phyloP scores from a whole-genome alignment of 768 basidiomycete species.

The Pleurotus tuoliensis region DNA sequence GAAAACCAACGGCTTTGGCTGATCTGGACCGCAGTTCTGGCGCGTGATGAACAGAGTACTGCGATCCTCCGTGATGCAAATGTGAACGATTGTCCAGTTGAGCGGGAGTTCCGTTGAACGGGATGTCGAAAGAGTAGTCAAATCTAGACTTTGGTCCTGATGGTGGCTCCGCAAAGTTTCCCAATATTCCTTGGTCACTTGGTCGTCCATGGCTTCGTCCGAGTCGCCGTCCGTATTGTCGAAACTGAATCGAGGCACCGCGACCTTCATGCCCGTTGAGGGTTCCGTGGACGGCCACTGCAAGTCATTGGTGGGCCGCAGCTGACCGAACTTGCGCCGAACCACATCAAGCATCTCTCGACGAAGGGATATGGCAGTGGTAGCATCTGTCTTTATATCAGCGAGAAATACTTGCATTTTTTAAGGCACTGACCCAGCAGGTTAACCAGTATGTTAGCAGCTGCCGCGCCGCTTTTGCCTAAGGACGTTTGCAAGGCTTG shows the following conservation, averaged over 20 bases:
- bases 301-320: slow-evolving; percentile 53
- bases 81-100: slow-evolving; percentile 82
- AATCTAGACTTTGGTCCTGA: slow-evolving; percentile 37
- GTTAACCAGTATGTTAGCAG: slow-evolving; percentile 49
- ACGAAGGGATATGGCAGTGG: slow-evolving; percentile 72
- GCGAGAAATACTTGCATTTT: background rate
- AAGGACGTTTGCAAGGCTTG: slow-evolving; percentile 78
- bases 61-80: slow-evolving; percentile 80
- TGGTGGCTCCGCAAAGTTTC: slow-evolving; percentile 51
- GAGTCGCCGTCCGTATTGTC: slow-evolving; percentile 19
- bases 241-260: background rate
- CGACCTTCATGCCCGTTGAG: background rate
- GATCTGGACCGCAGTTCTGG: slow-evolving; percentile 48
- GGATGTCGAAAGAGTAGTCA: slow-evolving; percentile 36
- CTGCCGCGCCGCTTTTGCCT: slow-evolving; percentile 47
- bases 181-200: slow-evolving; percentile 59
- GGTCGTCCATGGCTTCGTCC: slow-evolving; percentile 17
- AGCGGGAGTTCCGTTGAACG: slow-evolving; percentile 50
- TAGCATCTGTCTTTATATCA: slow-evolving; percentile 50
- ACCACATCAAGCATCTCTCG: slow-evolving; percentile 87
- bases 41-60: slow-evolving; percentile 82
- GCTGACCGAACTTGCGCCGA: slow-evolving; percentile 57
- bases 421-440: slow-evolving; percentile 49
- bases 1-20: slow-evolving; percentile 67
- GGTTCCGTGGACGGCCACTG: slow-evolving; percentile 63